A percentile compares a stretch with the other conserved stretches of the same genome.
Evolutionary conservation across 768 basidiomycete species (phyloP).

Genomic region (Aureoboletus auriporus): DNA sequence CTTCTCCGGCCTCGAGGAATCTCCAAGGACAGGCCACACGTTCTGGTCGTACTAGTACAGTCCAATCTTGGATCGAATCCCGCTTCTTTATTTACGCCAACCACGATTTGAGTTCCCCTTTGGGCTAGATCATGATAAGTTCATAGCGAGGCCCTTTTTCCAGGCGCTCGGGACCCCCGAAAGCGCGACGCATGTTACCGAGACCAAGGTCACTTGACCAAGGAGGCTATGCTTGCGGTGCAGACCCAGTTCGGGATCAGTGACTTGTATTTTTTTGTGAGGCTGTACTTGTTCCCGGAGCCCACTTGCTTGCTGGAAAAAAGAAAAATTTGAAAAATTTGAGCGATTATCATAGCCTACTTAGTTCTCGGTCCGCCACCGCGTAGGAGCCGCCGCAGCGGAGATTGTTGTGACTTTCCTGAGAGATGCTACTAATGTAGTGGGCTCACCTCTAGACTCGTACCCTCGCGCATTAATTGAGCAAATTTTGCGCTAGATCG

Average conservation of each 20-base stretch:
- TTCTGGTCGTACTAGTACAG: constrained; percentile 26
- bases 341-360: too few species aligned
- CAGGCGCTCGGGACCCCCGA: constrained; percentile 25
- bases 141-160: constrained; percentile 17
- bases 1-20: constrained; percentile 44
- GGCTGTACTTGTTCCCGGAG: constrained; percentile 16
- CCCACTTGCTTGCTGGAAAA: constrained; percentile 1
- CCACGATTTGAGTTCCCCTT: constrained; percentile 43
- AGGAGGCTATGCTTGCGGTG: constrained; percentile 29
- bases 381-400: constrained; percentile 18
- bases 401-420: constrained; percentile 24
- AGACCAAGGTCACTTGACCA: constrained; percentile 14
- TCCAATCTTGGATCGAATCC: constrained; percentile 30
- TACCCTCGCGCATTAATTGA: constrained; percentile 12
- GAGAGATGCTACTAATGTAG: neutral
- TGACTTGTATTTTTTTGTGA: constrained; percentile 20
- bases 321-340: constrained; percentile 7
- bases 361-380: constrained; percentile 6
- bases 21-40: constrained; percentile 36
- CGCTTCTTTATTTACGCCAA: constrained; percentile 41
- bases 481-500: neutral
- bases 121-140: constrained; percentile 37
- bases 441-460: too few species aligned
- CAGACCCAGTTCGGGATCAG: constrained; percentile 10
- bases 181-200: constrained; percentile 25